Base-by-base conservation (phyloP, 805 yeast species). In the Candida insectorum region DNA sequence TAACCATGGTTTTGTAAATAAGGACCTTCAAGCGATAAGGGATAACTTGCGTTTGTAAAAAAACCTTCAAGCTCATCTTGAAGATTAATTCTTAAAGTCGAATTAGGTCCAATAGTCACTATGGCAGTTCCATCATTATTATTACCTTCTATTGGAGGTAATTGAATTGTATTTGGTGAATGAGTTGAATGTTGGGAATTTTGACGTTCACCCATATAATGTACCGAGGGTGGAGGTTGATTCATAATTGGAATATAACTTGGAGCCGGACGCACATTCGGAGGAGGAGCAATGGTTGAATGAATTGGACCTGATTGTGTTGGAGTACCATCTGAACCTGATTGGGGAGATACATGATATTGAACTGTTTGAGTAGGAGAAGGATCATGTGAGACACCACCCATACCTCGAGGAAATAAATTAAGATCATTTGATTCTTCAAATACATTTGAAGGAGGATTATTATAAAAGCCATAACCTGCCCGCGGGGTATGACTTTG, bases 1-100 rank as follows among this genome's bases (percentile, higher is more conserved):
- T 55, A 50, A 2, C 73, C 73, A 28, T 64, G 69, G 29, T 54
- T 58, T 39, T 65, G 71, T 59, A 69, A 56, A 16, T 40, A 39
- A 2, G 55, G 49, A 7, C 71, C 71, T 33, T 65, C 71, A 4
- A 63, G 50, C 28, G 51, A 44, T 14, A 65, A 39, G 0, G 70
- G 55, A 34, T 30, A 48, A 30, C 64, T 60, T 5, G 71, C 66
- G 34, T 54, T 51, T 14, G 58, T 39, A 28, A 64, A 62, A 0
- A 56, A 36, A 3, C 26, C 39, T n/a, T 51, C 47, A 22, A 66
- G 52, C 4, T 54, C 42, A 41, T 66, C 71, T 24, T 54, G 40
- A 3, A 62, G 58, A 22, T 56, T 49, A 22, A 66, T 49, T 30
- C 55, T 52, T 17, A 66, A 45, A 12, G 47, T 41, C 4, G 65